phyloP scores from a whole-genome alignment of 2,329 filamentous ascomycete species.

The Blastomyces silverae region DNA sequence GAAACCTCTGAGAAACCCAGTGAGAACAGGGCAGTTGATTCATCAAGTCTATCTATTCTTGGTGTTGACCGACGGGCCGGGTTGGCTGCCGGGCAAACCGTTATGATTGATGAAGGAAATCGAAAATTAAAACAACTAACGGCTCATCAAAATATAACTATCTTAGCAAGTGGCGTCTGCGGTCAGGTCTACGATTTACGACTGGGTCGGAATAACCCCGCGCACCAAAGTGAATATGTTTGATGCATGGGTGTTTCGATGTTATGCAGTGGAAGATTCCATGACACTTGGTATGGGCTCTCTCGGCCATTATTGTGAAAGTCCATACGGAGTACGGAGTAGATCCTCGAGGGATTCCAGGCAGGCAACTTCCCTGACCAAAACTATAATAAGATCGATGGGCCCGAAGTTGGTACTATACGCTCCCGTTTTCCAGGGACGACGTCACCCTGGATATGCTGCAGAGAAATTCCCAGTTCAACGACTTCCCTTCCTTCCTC shows the following conservation, averaged over 20 bases:
- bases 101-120: neutral
- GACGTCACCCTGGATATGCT: neutral
- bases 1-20: neutral
- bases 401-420: neutral
- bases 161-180: neutral
- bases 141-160: neutral
- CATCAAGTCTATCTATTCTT: too few species aligned
- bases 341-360: too few species aligned
- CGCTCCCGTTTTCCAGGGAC: neutral
- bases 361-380: too few species aligned
- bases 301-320: neutral
- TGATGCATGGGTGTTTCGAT: constrained; percentile 1
- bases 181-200: neutral
- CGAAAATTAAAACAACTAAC: neutral
- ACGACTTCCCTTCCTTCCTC: neutral
- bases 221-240: neutral
- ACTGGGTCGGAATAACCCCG: neutral
- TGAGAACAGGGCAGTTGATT: neutral
- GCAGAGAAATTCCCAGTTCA: neutral
- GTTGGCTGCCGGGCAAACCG: neutral
- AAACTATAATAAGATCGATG: too few species aligned
- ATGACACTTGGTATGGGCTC: neutral
- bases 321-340: neutral
- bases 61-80: too few species aligned
- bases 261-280: constrained; percentile 10